A percentile compares a stretch with the other conserved stretches of the same genome.
Evolutionary conservation across 1,284 basidiomycete species (phyloP).

Genomic region (Tylopilus sp.): DNA sequence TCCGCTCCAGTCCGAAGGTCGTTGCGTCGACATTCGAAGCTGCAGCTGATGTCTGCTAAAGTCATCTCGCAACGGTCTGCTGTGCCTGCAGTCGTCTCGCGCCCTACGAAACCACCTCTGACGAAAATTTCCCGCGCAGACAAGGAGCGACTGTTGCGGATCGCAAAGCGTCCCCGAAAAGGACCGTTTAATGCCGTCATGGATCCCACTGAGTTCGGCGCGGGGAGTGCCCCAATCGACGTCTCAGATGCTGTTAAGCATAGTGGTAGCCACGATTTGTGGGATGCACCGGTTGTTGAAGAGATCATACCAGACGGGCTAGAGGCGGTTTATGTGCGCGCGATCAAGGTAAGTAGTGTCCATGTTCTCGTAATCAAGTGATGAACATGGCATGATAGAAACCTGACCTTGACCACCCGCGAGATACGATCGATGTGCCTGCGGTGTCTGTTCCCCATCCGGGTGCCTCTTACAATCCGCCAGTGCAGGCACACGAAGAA

Average conservation of each 20-base stretch:
- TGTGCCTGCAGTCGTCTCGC: slow-evolving; percentile 75
- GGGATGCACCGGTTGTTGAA: slow-evolving; percentile 42
- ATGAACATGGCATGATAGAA: slow-evolving; percentile 34
- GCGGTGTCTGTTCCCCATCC: slow-evolving; percentile 77
- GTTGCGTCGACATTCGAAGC: slow-evolving; percentile 51
- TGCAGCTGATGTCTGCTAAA: slow-evolving; percentile 71
- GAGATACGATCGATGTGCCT: slow-evolving; percentile 54
- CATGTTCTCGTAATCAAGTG: background rate
- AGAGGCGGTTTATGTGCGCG: slow-evolving; percentile 43
- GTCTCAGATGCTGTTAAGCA: slow-evolving; percentile 63
- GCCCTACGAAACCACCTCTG: slow-evolving; percentile 30
- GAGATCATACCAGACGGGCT: slow-evolving; percentile 40
- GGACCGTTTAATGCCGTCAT: slow-evolving; percentile 70
- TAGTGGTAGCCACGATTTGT: slow-evolving; percentile 75
- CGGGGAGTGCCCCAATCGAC: slow-evolving; percentile 58
- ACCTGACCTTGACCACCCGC: slow-evolving; percentile 47
- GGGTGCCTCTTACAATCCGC: slow-evolving; percentile 94
- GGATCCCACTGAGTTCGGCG: slow-evolving; percentile 60
- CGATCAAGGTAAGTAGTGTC: slow-evolving; percentile 45
- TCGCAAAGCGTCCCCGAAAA: slow-evolving; percentile 64
- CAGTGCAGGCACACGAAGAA: slow-evolving; percentile 69
- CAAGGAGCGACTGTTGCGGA: slow-evolving; percentile 69
- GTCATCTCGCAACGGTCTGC: slow-evolving; percentile 83
- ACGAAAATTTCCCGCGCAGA: slow-evolving; percentile 54
- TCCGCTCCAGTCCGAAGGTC: slow-evolving; percentile 50